Evolutionary conservation across 495 filamentous ascomycete genomes (phyloP), one percentile per base, ranked within the genome.

Genomic region (Cenococcum geophilum): DNA sequence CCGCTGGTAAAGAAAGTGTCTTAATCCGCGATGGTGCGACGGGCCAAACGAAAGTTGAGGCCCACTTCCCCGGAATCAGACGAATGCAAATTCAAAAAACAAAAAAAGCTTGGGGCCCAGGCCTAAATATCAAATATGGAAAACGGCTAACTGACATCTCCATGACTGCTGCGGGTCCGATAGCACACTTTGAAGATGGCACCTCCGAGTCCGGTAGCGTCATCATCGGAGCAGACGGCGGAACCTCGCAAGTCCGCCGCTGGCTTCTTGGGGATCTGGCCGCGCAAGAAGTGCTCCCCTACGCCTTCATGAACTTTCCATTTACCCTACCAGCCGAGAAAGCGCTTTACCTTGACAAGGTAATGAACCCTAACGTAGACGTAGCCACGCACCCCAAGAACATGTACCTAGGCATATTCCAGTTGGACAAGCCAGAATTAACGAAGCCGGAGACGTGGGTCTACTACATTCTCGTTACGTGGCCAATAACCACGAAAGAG

Each of bases 41-140:
- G 51, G 51, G 51, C 16, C 3, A 54, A 25, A 32, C 51, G 16
- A 21, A 21, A n/a, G 23, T 25, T 21, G 51, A 54, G 18, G 51
- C 51, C 16, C 51, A 54, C 25, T 21, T 54, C 18, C 51, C 51
- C 51, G 18, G 18, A 1, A 54, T 54, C 51, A 18, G 51, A n/a
- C 51, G 51, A n/a, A 54, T 54, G 51, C 51, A 54, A 32, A 54
- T 54, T 5, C 51, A 54, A 12, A 54, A 54, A 16, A 54, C 51
- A n/a, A 54, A 54, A 25, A 21, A 32, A n/a, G 18, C n/a, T 21
- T 32, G 18, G 51, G 51, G 4, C 5, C 18, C 18, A 32, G 51
- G 51, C 5, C 4, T 54, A 1, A 32, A 54, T 54, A 12, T 54
- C 18, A 54, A 54, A 32, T 21, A 21, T 5, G 51, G 51, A 5